Percentiles rank a stretch among this genome's conserved stretches.
phyloP scores from a whole-genome alignment of 768 basidiomycete genomes.

The Rhodotorula paludigena region DNA sequence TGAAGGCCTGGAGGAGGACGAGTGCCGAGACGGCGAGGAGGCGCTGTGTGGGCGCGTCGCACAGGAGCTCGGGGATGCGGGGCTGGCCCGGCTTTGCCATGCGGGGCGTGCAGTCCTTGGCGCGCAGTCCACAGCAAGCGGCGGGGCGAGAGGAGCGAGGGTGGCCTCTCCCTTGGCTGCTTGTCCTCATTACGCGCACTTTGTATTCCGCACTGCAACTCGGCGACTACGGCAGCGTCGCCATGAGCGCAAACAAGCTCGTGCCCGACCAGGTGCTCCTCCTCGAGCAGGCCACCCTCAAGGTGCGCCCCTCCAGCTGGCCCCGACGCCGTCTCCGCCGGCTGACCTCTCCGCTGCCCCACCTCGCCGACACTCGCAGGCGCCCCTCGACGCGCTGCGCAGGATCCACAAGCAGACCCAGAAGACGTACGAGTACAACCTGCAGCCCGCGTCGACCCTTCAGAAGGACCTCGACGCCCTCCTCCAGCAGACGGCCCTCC shows the following conservation, averaged over 20 bases:
- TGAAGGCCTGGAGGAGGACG: slow-evolving; percentile 30
- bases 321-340: background rate
- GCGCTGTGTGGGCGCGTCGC: background rate
- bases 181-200: background rate
- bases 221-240: no score
- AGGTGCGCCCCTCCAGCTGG: background rate
- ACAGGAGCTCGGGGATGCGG: background rate
- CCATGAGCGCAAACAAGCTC: background rate
- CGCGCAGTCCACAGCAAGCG: background rate
- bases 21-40: background rate
- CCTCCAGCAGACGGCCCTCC: slow-evolving; percentile 9
- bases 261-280: slow-evolving; percentile 5
- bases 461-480: slow-evolving; percentile 57
- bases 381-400: slow-evolving; percentile 83
- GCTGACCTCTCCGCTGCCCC: background rate
- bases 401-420: slow-evolving; percentile 80
- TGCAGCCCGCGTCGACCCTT: slow-evolving; percentile 57
- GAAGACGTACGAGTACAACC: slow-evolving; percentile 73
- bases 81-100: background rate
- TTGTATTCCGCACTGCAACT: no score
- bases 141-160: background rate
- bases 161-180: background rate
- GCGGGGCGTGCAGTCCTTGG: background rate
- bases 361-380: slow-evolving; percentile 53
- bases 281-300: slow-evolving; percentile 1